phyloP scores from a whole-genome alignment of 192 early-diverging fungal species.

The Cladochytrium replicatum region DNA sequence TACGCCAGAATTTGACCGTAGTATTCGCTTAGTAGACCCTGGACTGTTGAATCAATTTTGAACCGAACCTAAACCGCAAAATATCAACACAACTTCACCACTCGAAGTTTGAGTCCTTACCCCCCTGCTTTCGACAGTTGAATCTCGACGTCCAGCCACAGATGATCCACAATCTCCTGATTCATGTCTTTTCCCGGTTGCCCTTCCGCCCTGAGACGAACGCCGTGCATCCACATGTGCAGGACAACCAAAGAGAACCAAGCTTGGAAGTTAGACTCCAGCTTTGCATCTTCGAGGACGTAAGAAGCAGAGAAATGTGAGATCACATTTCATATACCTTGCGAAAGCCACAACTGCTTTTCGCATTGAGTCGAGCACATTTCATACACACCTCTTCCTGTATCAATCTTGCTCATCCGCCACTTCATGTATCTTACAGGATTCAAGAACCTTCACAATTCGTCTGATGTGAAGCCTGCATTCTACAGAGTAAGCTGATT shows the following conservation, averaged over 20 bases:
- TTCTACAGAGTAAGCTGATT: no score
- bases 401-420: conserved; percentile 38
- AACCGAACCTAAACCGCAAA: conserved; percentile 29
- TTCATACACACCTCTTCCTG: conserved; percentile 28
- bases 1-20: conserved; percentile 83
- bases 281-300: conserved; percentile 25
- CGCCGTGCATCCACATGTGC: conserved; percentile 91
- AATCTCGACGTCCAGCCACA: conserved; percentile 83
- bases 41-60: conserved; percentile 61
- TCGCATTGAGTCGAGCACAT: conserved; percentile 31
- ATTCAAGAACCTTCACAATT: conserved; percentile 15
- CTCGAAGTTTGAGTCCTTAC: conserved; percentile 31
- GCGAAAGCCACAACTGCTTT: conserved; percentile 11
- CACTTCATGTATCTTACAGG: conserved; percentile 32
- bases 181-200: conserved; percentile 61
- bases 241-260: conserved; percentile 87
- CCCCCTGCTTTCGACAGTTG: conserved; percentile 71
- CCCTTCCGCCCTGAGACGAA: conserved; percentile 43
- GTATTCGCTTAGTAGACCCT: conserved; percentile 73
- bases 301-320: neutral
- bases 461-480: no score
- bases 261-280: conserved; percentile 85
- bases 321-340: conserved; percentile 9
- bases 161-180: conserved; percentile 75
- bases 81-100: neutral